Evolutionary conservation across 1,284 basidiomycete species (phyloP), one percentile per base, ranked within the genome.

Genomic region (Trichosporon sp.): DNA sequence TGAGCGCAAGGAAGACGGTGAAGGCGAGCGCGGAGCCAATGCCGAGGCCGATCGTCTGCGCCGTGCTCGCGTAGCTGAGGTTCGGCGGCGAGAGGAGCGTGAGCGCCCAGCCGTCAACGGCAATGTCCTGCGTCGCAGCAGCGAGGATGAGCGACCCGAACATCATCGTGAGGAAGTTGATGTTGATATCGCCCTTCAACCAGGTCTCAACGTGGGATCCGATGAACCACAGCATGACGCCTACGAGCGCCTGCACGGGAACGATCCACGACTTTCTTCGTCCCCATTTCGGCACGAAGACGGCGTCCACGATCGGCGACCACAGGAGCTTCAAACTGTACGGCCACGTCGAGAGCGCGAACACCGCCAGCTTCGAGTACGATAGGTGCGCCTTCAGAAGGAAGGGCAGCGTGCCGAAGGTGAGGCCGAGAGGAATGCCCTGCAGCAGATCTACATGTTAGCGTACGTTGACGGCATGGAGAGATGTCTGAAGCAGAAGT

Each of bases 241-340:
- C 96, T 54, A 98, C 91, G 68, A 95, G 86, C 31, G 89, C 79
- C 80, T 99, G 96, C 83, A 99, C 95, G 52, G 96, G 96, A 66
- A 99, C 89, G 74, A 99, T 97, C 96, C 96, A 99, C 65, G 91
- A 94, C 81, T 98, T 99, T 68, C 96, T 85, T 61, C 96, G 87
- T 19, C 96, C 96, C 74, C 78, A 78, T 54, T 72, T 75, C 13
- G 86, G 83, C 70, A 91, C 84, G 78, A 91, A 99, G 69, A 90
- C 83, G 3, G 94, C 91, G 78, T 99, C 96, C 64, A 99, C 93
- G 69, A 99, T 90, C 49, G 96, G 96, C 25, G 93, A 95, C 95
- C 96, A 99, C 68, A 99, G 81, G 62, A 99, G 83, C 81, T 99
- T 99, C 74, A 99, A 86, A 34, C 92, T 95, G 82, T 99, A 99